Evolutionary conservation across 2,329 filamentous ascomycete species (phyloP).

Genomic region (Davidsoniella neocaledoniae): DNA sequence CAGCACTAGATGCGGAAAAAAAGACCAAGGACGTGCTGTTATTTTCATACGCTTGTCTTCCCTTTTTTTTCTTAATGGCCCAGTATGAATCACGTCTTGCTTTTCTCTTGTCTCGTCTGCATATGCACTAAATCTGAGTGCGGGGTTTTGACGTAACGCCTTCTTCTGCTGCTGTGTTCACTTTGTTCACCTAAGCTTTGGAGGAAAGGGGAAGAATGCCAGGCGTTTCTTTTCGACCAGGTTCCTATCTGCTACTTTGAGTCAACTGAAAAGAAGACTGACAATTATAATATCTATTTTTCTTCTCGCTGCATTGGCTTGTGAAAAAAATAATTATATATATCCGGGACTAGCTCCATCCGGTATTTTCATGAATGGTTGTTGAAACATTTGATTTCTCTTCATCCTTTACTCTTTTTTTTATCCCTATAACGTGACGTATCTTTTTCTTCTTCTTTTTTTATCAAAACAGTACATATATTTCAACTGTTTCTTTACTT

Average conservation of each 20-base stretch:
- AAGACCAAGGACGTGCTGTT: background rate
- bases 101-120: background rate
- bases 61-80: background rate
- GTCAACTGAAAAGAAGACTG: background rate
- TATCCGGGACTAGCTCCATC: background rate
- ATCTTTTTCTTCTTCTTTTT: background rate
- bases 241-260: too few relatives aligned
- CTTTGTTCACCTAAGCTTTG: too few relatives aligned
- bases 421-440: background rate
- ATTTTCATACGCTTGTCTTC: background rate
- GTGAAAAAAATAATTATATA: too few relatives aligned
- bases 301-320: too few relatives aligned
- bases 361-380: too few relatives aligned
- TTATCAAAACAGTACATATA: background rate
- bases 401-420: background rate
- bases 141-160: too few relatives aligned
- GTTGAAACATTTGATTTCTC: background rate
- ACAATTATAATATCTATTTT: background rate
- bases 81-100: background rate
- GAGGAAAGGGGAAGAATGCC: too few relatives aligned
- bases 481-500: background rate
- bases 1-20: constrained; percentile 13
- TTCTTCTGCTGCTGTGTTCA: too few relatives aligned
- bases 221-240: too few relatives aligned
- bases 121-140: background rate